Conservation (phyloP, 2,329 filamentous ascomycete genomes). For the Sarocladium brachiariae region DNA sequence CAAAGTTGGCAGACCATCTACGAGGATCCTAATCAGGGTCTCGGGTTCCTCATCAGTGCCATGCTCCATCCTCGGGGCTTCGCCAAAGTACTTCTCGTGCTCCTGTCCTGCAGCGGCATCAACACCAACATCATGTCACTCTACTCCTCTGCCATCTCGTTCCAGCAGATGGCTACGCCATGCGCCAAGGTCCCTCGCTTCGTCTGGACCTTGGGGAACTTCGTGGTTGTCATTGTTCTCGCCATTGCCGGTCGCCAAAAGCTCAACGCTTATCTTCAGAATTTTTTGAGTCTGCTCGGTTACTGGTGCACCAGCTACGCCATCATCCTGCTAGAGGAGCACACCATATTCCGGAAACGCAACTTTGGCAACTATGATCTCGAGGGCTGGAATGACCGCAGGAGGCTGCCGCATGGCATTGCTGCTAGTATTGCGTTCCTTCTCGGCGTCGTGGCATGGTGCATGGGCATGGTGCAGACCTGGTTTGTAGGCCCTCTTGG, state of each 20-base stretch:
- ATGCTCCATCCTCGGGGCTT: slow-evolving; percentile 59
- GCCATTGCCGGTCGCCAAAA: slow-evolving; percentile 62
- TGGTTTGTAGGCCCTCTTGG: slow-evolving; percentile 9
- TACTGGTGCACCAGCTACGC: slow-evolving; percentile 74
- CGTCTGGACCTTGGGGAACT: slow-evolving; percentile 57
- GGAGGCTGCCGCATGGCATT: slow-evolving; percentile 54
- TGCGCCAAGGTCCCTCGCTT: slow-evolving; percentile 57
- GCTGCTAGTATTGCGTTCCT: slow-evolving; percentile 58
- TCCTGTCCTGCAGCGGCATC: slow-evolving; percentile 60
- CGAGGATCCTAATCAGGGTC: slow-evolving; percentile 27
- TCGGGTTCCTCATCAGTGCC: slow-evolving; percentile 60
- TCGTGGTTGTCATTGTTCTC: slow-evolving; percentile 59
- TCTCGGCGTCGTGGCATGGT: neutral
- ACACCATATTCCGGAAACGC: slow-evolving; percentile 60
- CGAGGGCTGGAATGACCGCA: slow-evolving; percentile 49
- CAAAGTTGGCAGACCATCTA: neutral
- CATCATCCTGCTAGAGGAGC: slow-evolving; percentile 57
- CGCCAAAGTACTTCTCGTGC: slow-evolving; percentile 64
- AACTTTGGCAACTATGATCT: slow-evolving; percentile 50
- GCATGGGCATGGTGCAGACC: slow-evolving; percentile 6
- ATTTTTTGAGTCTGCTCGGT: slow-evolving; percentile 62
- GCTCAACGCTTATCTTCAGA: slow-evolving; percentile 58
- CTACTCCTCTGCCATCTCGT: slow-evolving; percentile 62
- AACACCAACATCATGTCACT: slow-evolving; percentile 68
- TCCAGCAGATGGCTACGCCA: slow-evolving; percentile 35